Evolutionary conservation across 495 filamentous ascomycete genomes (phyloP), one percentile per base, ranked within the genome.

Genomic region (Penicillium roqueforti): DNA sequence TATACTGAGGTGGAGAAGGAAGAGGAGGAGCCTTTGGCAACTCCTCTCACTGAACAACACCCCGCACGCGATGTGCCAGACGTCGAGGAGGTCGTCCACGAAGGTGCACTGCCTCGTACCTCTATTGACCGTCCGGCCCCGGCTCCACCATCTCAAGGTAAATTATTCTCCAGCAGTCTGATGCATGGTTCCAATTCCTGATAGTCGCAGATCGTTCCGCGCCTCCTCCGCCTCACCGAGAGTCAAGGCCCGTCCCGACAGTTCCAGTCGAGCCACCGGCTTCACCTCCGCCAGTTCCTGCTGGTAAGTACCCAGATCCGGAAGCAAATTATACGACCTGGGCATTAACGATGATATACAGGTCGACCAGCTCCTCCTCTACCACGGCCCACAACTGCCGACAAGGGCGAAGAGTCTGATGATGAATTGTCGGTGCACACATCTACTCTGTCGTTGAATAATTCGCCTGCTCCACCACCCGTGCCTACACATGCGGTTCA

Each of bases 321-420:
- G 9, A 42, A 8, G 8, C n/a, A 18, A 11, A 10, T n/a, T 14
- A 42, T 9, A 36, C 18, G 7, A 26, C 32, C 1, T 26, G 13
- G 6, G 10, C 59, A 74, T 60, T 69, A 50, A 73, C 50, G 45
- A 28, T 39, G 3, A 4, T 13, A 20, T 52, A 43, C 62, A 89
- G 85, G 80, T 48, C 84, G 83, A 55, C 79, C 83, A 37, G 72
- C 76, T 18, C 76, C 78, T 58, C 79, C 77, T 23, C 64, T 75
- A 55, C 69, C 78, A 8, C 68, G 70, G 38, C 68, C 79, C 41
- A 71, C 76, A 45, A 88, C 89, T 38, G 85, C 80, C 28, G 91
- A 85, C 56, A 78, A 83, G 53, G 92, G 92, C 23, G 95, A 92
- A 6, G 89, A 86, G 63, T 96, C 92, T 9, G 95, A 95, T 69